Conservation (phyloP, 306 rosid genomes). For the Ormosia semicastrata region DNA sequence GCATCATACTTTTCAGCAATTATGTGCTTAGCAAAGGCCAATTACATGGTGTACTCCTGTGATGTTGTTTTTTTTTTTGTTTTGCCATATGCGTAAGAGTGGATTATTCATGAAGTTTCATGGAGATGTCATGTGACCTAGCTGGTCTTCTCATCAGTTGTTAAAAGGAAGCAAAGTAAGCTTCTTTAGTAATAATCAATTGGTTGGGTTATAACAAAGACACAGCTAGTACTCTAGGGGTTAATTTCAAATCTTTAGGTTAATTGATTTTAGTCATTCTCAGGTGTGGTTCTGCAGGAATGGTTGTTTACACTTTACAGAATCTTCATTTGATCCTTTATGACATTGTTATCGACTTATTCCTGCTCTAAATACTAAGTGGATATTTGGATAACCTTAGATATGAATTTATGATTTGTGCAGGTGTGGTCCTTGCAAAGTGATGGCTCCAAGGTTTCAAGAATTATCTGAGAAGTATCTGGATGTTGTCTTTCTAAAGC, state of each 20-base stretch:
- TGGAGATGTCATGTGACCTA: not conserved
- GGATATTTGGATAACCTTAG: constrained; percentile 20
- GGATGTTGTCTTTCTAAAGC: constrained; percentile 91
- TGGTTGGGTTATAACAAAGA: not conserved
- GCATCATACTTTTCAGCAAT: not conserved
- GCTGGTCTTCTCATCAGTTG: constrained; percentile 2
- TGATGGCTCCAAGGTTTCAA: constrained; percentile 84
- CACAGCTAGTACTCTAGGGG: not conserved
- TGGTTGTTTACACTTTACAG: not conserved
- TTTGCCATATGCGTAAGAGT: not conserved
- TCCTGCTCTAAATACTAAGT: not conserved
- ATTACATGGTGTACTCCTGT: not conserved
- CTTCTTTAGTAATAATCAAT: not conserved
- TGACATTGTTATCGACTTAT: not conserved
- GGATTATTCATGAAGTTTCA: constrained; percentile 4
- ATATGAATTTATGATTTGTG: constrained; percentile 21
- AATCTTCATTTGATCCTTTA: not conserved
- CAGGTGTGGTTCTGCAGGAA: constrained; percentile 9
- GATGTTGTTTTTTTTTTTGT: not conserved
- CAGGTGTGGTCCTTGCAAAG: constrained; percentile 99
- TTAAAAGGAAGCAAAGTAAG: not conserved
- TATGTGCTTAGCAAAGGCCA: constrained; percentile 9
- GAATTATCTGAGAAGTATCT: constrained; percentile 72
- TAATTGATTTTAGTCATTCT: constrained; percentile 8
- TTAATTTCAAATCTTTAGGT: not conserved